Conservation (phyloP, 495 filamentous ascomycete genomes). For the Penicillium cinerascens region DNA sequence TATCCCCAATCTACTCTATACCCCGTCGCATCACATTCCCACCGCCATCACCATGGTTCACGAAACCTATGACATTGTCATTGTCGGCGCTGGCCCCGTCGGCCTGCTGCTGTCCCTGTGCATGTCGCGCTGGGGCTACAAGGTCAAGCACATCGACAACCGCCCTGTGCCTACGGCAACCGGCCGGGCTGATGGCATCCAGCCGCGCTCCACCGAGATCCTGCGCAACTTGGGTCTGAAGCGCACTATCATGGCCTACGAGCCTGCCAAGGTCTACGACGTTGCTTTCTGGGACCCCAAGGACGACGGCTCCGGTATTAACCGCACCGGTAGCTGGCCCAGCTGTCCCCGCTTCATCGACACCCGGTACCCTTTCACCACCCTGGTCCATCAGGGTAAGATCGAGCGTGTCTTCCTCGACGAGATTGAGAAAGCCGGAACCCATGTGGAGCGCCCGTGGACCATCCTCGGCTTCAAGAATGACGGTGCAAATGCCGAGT, state of each 20-base stretch:
- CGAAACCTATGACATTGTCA: constrained; percentile 68
- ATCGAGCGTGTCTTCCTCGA: constrained; percentile 63
- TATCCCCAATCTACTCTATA: neutral
- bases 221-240: constrained; percentile 64
- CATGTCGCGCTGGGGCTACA: constrained; percentile 66
- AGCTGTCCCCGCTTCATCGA: constrained; percentile 64
- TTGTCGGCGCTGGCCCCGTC: constrained; percentile 86
- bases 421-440: constrained; percentile 58
- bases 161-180: constrained; percentile 59
- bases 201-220: constrained; percentile 67
- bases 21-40: neutral
- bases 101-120: constrained; percentile 83
- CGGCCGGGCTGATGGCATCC: constrained; percentile 74
- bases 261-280: constrained; percentile 64
- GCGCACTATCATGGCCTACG: constrained; percentile 59
- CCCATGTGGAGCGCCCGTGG: constrained; percentile 58
- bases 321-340: constrained; percentile 59
- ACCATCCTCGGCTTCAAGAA: constrained; percentile 59
- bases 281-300: constrained; percentile 65
- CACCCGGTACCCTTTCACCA: constrained; percentile 64
- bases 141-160: constrained; percentile 66
- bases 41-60: constrained; percentile 37
- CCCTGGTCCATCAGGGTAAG: constrained; percentile 61
- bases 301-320: constrained; percentile 49
- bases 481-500: constrained; percentile 50